These are phyloP conservation scores for Magnaporthiopsis incrustans DNA, from an alignment of 2,329 filamentous ascomycete genomes.

Conservation along the genomic window DNA sequence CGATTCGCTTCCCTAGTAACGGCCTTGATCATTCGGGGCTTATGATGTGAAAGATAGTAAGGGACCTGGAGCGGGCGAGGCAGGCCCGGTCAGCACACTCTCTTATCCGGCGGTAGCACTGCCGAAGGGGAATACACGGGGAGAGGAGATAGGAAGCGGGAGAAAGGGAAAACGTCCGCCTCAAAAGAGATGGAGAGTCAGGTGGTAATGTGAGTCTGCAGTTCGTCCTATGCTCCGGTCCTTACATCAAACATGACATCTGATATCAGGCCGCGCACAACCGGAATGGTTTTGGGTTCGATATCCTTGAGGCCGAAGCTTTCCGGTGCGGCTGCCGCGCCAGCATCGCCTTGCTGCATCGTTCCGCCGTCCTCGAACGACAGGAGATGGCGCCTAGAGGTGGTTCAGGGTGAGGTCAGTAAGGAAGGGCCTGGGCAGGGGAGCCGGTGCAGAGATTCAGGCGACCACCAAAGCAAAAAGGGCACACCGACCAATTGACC, in stretches of 20 bases:
- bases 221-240: background rate
- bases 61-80: constrained; percentile 33
- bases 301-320: constrained; percentile 74
- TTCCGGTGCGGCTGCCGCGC: constrained; percentile 45
- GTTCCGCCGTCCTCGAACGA: constrained; percentile 75
- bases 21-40: constrained; percentile 86
- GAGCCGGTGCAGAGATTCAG: too few species aligned
- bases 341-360: constrained; percentile 37
- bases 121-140: too few species aligned
- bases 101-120: too few species aligned
- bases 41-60: constrained; percentile 95
- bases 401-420: background rate
- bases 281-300: constrained; percentile 81
- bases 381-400: constrained; percentile 56
- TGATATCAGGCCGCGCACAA: constrained; percentile 86
- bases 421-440: background rate
- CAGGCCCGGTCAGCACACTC: background rate
- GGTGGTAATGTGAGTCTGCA: too few species aligned
- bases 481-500: constrained; percentile 61
- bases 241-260: constrained; percentile 94
- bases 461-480: background rate
- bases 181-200: too few species aligned
- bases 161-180: too few species aligned
- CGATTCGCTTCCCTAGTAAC: constrained; percentile 87
- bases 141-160: too few species aligned